Evolutionary conservation across 495 filamentous ascomycete genomes (phyloP).

Genomic region (Aspergillus steynii): DNA sequence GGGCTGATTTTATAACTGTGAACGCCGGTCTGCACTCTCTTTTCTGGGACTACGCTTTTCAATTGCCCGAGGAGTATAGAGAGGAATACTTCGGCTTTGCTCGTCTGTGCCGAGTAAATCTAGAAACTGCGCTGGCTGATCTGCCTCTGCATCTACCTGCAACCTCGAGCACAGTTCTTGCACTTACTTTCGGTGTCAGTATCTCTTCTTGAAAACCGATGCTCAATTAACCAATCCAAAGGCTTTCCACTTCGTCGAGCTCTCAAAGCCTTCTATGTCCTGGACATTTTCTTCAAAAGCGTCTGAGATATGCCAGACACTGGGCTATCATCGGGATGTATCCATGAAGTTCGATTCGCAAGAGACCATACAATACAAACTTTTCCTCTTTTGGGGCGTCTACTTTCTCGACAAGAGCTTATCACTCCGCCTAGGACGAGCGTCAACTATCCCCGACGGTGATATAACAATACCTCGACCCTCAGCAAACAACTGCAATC

Average conservation of each 20-base stretch:
- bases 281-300: constrained; percentile 5
- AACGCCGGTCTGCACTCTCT: constrained; percentile 6
- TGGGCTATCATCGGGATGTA: constrained; percentile 4
- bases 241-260: constrained; percentile 6
- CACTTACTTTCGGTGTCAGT: constrained; percentile 4
- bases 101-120: not conserved
- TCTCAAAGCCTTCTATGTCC: constrained; percentile 6
- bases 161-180: constrained; percentile 5
- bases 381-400: constrained; percentile 13
- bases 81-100: constrained; percentile 2
- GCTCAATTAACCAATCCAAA: not conserved
- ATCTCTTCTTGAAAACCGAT: not conserved
- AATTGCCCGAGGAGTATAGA: constrained; percentile 1
- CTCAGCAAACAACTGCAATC: not conserved
- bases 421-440: constrained; percentile 10
- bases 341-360: constrained; percentile 4
- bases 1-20: constrained; percentile 1
- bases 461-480: constrained; percentile 5
- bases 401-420: constrained; percentile 12
- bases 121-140: constrained; percentile 4
- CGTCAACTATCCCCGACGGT: constrained; percentile 3
- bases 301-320: constrained; percentile 5
- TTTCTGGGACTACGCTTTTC: constrained; percentile 4
- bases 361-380: constrained; percentile 6
- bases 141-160: constrained; percentile 5